These are phyloP conservation scores for Myxozyma neotropica DNA, from an alignment of 805 yeast genomes.

Conservation along the genomic window DNA sequence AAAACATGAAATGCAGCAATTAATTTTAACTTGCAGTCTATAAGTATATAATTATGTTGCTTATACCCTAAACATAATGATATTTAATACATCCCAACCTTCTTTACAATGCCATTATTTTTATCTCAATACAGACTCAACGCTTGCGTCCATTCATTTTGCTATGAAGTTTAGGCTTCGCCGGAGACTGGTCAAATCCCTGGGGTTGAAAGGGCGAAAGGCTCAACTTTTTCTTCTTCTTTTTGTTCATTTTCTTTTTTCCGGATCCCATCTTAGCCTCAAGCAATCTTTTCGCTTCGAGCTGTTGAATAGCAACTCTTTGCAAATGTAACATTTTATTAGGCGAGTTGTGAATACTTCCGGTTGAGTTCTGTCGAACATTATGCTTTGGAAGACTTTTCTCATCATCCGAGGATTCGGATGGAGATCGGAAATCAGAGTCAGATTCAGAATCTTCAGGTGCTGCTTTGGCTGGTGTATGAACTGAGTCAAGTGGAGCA, in stretches of 20 bases:
- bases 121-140: neutral
- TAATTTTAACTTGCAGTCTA: too few species aligned
- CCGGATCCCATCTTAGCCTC: slow-evolving; percentile 7
- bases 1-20: too few species aligned
- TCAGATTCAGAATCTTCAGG: neutral
- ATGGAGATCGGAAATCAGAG: neutral
- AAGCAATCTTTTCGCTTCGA: slow-evolving; percentile 9
- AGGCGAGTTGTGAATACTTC: neutral
- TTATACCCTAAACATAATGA: too few species aligned
- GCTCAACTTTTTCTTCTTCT: neutral
- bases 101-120: neutral
- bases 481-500: neutral
- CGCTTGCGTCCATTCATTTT: slow-evolving; percentile 5
- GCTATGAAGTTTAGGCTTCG: neutral
- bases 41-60: too few species aligned
- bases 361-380: neutral
- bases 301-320: slow-evolving; percentile 3
- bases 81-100: neutral
- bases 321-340: neutral
- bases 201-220: slow-evolving; percentile 12
- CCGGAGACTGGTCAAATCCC: slow-evolving; percentile 1
- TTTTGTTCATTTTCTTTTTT: neutral
- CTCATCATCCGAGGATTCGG: neutral
- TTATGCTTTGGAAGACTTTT: neutral
- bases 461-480: neutral